phyloP scores from a whole-genome alignment of 2,329 filamentous ascomycete genomes.

The Helotiales sp. region DNA sequence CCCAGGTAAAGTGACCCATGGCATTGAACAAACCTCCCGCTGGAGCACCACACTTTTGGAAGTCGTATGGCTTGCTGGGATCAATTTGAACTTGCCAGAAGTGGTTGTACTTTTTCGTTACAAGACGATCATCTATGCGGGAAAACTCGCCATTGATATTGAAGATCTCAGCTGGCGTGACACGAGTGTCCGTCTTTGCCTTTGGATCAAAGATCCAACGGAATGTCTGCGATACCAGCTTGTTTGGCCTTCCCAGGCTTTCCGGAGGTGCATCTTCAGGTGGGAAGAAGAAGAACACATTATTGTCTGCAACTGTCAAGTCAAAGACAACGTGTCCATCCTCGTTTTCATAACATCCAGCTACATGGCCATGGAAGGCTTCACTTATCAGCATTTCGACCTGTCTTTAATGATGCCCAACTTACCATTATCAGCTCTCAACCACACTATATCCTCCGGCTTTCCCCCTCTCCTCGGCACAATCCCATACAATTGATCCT shows the following conservation, averaged over 20 bases:
- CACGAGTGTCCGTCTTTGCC: conserved; percentile 20
- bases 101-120: conserved; percentile 25
- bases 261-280: conserved; percentile 18
- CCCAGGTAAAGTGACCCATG: conserved; percentile 26
- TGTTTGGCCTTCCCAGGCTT: conserved; percentile 28
- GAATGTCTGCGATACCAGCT: conserved; percentile 27
- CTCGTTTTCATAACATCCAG: conserved; percentile 48
- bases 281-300: conserved; percentile 29
- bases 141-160: conserved; percentile 27
- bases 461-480: conserved; percentile 51
- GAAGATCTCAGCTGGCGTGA: conserved; percentile 18
- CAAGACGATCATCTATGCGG: conserved; percentile 25
- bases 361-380: conserved; percentile 41
- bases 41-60: conserved; percentile 29
- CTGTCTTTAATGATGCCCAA: background rate
- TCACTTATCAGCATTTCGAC: background rate
- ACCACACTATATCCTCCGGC: conserved; percentile 53
- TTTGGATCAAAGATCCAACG: conserved; percentile 36
- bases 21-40: conserved; percentile 26
- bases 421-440: conserved; percentile 50
- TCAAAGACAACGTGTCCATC: conserved; percentile 41
- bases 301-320: conserved; percentile 22
- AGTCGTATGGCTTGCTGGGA: conserved; percentile 20
- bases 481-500: conserved; percentile 56
- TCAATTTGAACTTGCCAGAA: conserved; percentile 29